phyloP scores from a whole-genome alignment of 2,329 filamentous ascomycete species.

The Dactylellina leptospora region DNA sequence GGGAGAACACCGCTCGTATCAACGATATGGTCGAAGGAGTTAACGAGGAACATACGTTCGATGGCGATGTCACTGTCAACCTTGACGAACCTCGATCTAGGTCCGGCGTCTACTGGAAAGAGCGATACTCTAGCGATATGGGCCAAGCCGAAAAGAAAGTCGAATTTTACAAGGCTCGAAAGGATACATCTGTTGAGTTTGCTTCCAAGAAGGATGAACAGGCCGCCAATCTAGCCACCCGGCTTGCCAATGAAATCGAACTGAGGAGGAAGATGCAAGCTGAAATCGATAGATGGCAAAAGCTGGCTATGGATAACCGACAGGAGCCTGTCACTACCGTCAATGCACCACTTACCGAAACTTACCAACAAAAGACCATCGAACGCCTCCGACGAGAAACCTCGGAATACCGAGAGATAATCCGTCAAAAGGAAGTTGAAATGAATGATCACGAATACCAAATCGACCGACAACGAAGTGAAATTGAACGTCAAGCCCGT shows the following conservation, averaged over 20 bases:
- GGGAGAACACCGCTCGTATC: conserved; percentile 55
- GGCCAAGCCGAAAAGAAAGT: conserved; percentile 55
- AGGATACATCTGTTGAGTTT: conserved; percentile 56
- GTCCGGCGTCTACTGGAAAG: conserved; percentile 57
- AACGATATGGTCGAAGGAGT: conserved; percentile 56
- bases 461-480: conserved; percentile 45
- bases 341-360: conserved; percentile 46
- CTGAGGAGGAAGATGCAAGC: conserved; percentile 47
- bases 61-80: conserved; percentile 54
- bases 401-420: conserved; percentile 38
- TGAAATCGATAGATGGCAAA: conserved; percentile 51
- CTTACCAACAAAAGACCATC: conserved; percentile 49
- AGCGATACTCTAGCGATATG: conserved; percentile 56
- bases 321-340: conserved; percentile 25
- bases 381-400: conserved; percentile 49
- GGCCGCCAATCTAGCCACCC: conserved; percentile 55
- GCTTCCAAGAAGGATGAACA: conserved; percentile 57
- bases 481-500: conserved; percentile 46
- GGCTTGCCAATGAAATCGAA: conserved; percentile 55
- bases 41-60: conserved; percentile 26
- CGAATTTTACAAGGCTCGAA: conserved; percentile 55
- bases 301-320: conserved; percentile 37
- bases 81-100: conserved; percentile 55
- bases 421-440: conserved; percentile 49
- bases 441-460: conserved; percentile 50